Evolutionary conservation across 164 flowering plant species (phyloP), one percentile per base, ranked within the genome.

Genomic region (Akebia trifoliata): DNA sequence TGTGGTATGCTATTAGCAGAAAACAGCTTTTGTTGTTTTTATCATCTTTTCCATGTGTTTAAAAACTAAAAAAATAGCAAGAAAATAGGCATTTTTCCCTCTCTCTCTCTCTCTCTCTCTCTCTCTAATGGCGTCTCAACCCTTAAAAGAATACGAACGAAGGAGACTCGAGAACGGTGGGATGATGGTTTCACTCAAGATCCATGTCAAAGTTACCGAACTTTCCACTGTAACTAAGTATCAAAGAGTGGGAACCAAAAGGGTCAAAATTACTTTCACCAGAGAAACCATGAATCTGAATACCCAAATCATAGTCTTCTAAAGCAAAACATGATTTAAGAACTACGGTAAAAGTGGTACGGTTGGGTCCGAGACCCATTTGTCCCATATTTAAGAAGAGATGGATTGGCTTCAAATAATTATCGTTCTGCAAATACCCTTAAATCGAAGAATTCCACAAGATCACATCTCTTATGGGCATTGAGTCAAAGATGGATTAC

Each of bases 71-170:
- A n/a, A n/a, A n/a, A n/a, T n/a, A n/a, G n/a, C n/a, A n/a, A n/a
- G n/a, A n/a, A n/a, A n/a, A n/a, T n/a, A n/a, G n/a, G n/a, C n/a
- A n/a, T n/a, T n/a, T n/a, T n/a, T n/a, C n/a, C n/a, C n/a, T n/a
- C n/a, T n/a, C n/a, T n/a, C n/a, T n/a, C n/a, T n/a, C n/a, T n/a
- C n/a, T n/a, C n/a, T n/a, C n/a, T n/a, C n/a, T n/a, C n/a, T n/a
- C n/a, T n/a, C 20, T 36, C 31, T 40, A 46, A 83, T 83, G 89
- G 80, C 79, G 69, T 2, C 72, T 20, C 9, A 68, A 57, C 2
- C 45, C 54, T 59, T 89, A 37, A 81, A 84, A 4, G 90, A 85
- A 35, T 90, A 90, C 68, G 97, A 90, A 72, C 81, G 83, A 4
- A 62, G 56, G 62, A 73, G 97, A 40, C 82, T 84, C 17, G 91